Percentiles rank a stretch among this genome's conserved stretches.
phyloP scores from a whole-genome alignment of 1,139 yeast genomes.

The Geotrichum restrictum region DNA sequence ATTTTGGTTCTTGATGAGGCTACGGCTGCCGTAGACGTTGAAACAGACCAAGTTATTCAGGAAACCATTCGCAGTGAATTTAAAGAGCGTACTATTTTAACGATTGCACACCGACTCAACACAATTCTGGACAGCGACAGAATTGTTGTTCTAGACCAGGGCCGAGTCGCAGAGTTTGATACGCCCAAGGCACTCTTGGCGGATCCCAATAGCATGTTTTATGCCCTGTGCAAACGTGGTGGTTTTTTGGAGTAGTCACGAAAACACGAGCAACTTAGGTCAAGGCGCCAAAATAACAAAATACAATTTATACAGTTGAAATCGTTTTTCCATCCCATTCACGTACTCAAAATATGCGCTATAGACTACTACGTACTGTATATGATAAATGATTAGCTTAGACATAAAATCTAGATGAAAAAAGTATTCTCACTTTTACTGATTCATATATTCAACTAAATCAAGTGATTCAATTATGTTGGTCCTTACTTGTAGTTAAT shows the following conservation, averaged over 20 bases:
- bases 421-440: too few species aligned
- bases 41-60: constrained; percentile 72
- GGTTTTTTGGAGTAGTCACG: constrained; percentile 31
- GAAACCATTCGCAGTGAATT: constrained; percentile 66
- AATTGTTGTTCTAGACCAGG: constrained; percentile 64
- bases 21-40: constrained; percentile 79
- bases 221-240: constrained; percentile 68
- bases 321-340: too few species aligned
- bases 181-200: constrained; percentile 51
- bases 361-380: too few species aligned
- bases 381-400: too few species aligned
- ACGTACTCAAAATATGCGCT: too few species aligned
- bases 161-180: constrained; percentile 67
- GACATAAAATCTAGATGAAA: too few species aligned
- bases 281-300: too few species aligned
- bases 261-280: too few species aligned
- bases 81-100: constrained; percentile 61
- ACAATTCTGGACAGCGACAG: constrained; percentile 77
- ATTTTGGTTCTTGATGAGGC: constrained; percentile 76
- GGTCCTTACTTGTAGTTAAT: too few species aligned
- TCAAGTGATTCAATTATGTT: too few species aligned
- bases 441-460: too few species aligned
- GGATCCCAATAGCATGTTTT: constrained; percentile 48
- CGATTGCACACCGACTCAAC: constrained; percentile 79
- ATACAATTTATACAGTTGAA: too few species aligned